Conservation (phyloP, 768 basidiomycete species). For the Amanita pallidorosea region DNA sequence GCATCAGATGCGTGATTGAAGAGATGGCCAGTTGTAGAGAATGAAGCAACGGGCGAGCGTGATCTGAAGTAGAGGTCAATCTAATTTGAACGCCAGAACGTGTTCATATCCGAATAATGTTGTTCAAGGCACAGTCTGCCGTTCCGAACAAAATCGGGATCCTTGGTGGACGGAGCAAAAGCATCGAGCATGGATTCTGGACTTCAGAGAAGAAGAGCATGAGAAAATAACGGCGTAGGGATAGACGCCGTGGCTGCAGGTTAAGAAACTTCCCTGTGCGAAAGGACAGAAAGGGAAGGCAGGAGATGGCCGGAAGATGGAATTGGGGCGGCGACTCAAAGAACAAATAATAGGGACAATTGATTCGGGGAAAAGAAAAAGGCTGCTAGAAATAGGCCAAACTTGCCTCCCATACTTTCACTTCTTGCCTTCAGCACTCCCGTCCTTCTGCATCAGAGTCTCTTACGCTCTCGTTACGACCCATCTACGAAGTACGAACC, state of each 20-base stretch:
- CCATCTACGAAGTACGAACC: slow-evolving; percentile 19
- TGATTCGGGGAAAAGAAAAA: slow-evolving; percentile 9
- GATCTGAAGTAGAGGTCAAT: background rate
- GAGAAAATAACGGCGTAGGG: background rate
- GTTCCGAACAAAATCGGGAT: background rate
- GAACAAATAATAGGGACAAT: slow-evolving; percentile 2
- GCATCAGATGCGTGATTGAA: background rate
- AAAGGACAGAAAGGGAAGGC: slow-evolving; percentile 3
- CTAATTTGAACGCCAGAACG: no score
- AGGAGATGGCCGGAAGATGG: slow-evolving; percentile 7
- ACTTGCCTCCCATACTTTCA: slow-evolving; percentile 2
- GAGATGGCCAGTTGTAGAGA: background rate
- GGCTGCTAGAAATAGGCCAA: slow-evolving; percentile 11
- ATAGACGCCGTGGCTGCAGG: background rate
- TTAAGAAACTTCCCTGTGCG: background rate
- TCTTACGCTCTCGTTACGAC: slow-evolving; percentile 6
- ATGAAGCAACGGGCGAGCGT: no score
- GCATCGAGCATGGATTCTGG: background rate
- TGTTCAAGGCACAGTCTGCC: background rate
- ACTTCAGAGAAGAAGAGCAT: background rate
- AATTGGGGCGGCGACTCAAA: slow-evolving; percentile 4
- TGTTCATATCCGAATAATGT: background rate
- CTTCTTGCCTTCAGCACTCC: background rate
- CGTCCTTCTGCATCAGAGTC: slow-evolving; percentile 1
- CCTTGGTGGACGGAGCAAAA: background rate